These are phyloP conservation scores for Clausena lansium DNA, from an alignment of 345 rosid genomes.

Conservation along the genomic window DNA sequence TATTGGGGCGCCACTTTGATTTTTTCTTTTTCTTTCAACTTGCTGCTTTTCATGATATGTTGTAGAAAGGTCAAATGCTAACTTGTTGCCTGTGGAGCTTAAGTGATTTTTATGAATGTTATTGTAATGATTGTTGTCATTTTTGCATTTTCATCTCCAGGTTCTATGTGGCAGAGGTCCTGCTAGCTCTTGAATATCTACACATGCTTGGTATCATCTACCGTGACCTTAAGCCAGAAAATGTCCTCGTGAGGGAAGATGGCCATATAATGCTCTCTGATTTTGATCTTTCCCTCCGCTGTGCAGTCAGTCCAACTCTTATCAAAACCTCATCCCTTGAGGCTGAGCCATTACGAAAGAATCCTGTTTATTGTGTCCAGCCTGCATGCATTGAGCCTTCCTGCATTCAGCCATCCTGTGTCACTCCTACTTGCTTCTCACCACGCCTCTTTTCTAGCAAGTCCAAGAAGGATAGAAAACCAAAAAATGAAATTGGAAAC, in stretches of 20 bases:
- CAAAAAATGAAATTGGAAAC: conserved; percentile 64
- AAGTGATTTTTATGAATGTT: not conserved
- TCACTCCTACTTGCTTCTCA: conserved; percentile 78
- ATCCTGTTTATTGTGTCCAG: conserved; percentile 69
- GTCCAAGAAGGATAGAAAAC: conserved; percentile 70
- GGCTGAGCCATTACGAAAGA: conserved; percentile 67
- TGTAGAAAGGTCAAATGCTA: not conserved
- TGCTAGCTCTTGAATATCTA: conserved; percentile 68
- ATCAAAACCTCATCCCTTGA: conserved; percentile 57
- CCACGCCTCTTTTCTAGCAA: conserved; percentile 87
- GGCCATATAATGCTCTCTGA: conserved; percentile 87
- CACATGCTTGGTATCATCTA: conserved; percentile 80
- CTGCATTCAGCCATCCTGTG: conserved; percentile 84
- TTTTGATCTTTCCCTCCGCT: conserved; percentile 81
- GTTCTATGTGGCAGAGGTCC: conserved; percentile 72
- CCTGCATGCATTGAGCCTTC: conserved; percentile 85
- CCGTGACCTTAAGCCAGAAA: conserved; percentile 82
- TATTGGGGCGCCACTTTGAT: not conserved
- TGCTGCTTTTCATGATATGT: not conserved
- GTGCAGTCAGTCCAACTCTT: conserved; percentile 80
- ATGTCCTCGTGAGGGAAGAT: conserved; percentile 68
- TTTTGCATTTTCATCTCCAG: conserved; percentile 34
- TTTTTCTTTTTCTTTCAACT: not conserved
- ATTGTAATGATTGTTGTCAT: not conserved
- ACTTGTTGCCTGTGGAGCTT: not conserved